Evolutionary conservation across 805 yeast genomes (phyloP).

Genomic region (Yarrowia osloensis): DNA sequence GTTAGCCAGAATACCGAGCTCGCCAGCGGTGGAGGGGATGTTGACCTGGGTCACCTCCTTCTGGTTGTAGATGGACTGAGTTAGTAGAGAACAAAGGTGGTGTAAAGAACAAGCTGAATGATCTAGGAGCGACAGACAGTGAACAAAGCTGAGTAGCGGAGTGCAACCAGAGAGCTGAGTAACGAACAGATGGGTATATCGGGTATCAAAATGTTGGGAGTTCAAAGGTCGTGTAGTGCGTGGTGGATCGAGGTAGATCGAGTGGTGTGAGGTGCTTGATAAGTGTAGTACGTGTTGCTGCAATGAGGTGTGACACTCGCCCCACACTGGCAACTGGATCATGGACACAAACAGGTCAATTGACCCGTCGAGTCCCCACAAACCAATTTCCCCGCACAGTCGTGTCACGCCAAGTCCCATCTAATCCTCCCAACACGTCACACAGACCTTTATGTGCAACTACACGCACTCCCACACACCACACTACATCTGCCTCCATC

Average conservation of each 20-base stretch:
- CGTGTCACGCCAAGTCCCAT: background rate
- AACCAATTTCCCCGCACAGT: background rate
- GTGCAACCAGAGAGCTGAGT: too few species aligned
- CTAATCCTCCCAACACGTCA: background rate
- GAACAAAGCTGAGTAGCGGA: too few species aligned
- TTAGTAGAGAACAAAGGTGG: too few species aligned
- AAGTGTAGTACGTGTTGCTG: background rate
- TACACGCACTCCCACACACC: background rate
- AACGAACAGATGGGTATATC: background rate
- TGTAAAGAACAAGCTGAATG: too few species aligned
- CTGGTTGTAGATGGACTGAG: conserved; percentile 41
- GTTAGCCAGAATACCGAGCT: conserved; percentile 93
- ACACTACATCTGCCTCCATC: background rate
- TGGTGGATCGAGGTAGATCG: too few species aligned
- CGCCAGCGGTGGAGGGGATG: conserved; percentile 93
- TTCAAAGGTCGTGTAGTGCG: too few species aligned
- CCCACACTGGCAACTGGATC: too few species aligned
- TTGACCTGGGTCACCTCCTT: conserved; percentile 69
- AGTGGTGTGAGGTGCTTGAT: too few species aligned
- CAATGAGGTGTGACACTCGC: background rate
- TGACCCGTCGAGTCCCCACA: background rate
- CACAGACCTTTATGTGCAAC: background rate
- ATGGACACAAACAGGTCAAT: background rate
- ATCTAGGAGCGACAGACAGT: too few species aligned
- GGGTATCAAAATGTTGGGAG: background rate